phyloP scores from a whole-genome alignment of 768 basidiomycete genomes.

The Suillus cothurnatus region DNA sequence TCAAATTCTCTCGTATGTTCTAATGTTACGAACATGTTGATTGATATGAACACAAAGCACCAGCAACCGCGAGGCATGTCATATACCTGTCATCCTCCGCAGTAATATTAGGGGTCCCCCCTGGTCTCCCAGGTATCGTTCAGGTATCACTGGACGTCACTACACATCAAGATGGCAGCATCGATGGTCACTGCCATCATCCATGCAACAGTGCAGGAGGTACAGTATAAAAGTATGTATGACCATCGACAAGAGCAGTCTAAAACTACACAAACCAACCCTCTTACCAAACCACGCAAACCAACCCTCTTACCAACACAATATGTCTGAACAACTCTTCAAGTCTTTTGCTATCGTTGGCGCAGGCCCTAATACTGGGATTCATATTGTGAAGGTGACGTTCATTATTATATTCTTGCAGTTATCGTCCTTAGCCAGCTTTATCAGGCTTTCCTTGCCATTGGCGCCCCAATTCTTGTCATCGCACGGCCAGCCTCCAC shows the following conservation, averaged over 20 bases:
- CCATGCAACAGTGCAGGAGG: neutral
- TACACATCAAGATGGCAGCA: neutral
- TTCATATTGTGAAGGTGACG: slow-evolving; percentile 13
- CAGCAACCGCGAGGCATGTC: neutral
- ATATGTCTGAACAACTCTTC: slow-evolving; percentile 11
- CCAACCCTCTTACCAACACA: slow-evolving; percentile 30
- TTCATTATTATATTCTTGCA: neutral
- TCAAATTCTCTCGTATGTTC: neutral
- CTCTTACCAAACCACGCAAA: slow-evolving; percentile 16
- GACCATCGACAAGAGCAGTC: neutral
- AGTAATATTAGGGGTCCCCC: neutral
- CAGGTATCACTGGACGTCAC: neutral
- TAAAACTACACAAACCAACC: slow-evolving; percentile 28
- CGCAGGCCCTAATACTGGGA: slow-evolving; percentile 8
- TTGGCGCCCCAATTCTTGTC: slow-evolving; percentile 10
- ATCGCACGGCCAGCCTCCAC: slow-evolving; percentile 13
- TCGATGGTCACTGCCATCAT: neutral
- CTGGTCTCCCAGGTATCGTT: neutral
- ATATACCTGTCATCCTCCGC: neutral
- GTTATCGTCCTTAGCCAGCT: neutral
- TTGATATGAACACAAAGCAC: neutral
- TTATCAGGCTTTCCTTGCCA: slow-evolving; percentile 14
- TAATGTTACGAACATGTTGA: neutral
- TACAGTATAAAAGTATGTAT: neutral
- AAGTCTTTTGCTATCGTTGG: slow-evolving; percentile 15